Base-by-base conservation (phyloP, 1,284 basidiomycete species). In the Entoloma clypeatum region DNA sequence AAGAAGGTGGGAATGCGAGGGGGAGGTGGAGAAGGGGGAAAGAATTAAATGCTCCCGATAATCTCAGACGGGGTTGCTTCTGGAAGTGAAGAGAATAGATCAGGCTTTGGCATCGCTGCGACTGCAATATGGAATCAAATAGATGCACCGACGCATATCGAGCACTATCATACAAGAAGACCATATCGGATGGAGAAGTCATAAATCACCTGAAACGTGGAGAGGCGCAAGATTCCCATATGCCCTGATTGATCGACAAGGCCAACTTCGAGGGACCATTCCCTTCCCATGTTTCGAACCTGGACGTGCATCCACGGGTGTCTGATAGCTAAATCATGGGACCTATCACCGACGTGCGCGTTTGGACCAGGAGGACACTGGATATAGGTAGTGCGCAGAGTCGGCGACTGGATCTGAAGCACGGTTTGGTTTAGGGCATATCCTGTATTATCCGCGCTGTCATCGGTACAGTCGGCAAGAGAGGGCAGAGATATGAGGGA, bases 381-480 rank as follows among this genome's bases (percentile, higher is more conserved):
- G 37, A 92, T 79, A 55, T 73, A 92, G 0, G 88, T 87, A 23
- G 69, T 76, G 23, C 65, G 69, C 22, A 88, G 58, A 1, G 77
- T 78, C 6, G 87, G 86, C 3, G 86, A 88, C 55, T 92, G 89
- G 31, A 92, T 75, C 52, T 92, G 89, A n/a, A 92, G 68, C 0
- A 91, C 87, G 0, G 76, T 77, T 53, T 86, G 82, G 56, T 72
- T 56, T n/a, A 81, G 58, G 46, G 65, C 42, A 53, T 75, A 67
- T 18, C 74, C 72, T 38, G 48, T 52, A 42, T 43, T 57, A 21
- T 52, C 48, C 7, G 51, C 58, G 47, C 56, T 51, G 21, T 58
- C 49, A 30, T 53, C 54, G 31, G 44, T 43, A 34, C 53, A 51
- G n/a, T 52, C 50, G 35, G 51, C 48, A 34, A 63, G 28, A 14